Base-by-base conservation (phyloP, 257 asterid species). In the Cruciata laevipes region DNA sequence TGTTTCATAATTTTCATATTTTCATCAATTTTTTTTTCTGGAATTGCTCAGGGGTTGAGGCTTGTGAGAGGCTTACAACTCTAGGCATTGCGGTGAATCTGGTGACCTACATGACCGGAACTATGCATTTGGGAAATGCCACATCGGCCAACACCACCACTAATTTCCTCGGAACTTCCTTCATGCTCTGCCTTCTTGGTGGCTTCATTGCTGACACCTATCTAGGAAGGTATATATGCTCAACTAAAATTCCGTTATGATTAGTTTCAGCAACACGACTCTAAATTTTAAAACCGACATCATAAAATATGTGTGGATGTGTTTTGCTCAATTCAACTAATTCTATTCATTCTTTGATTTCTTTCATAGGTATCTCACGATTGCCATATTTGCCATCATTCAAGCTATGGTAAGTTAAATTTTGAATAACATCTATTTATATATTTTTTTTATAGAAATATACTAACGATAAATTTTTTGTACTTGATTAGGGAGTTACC, bases 51-150 rank as follows among this genome's bases (percentile, higher is more conserved):
- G 97, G 86, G 35, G 85, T 80, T 2, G 98, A 91, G 83, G 81
- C 76, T 2, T 81, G 84, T 30, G 96, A 91, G 81, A 82, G 98
- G 86, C 71, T 91, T 20, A 87, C 98, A 12, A 91, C 98, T 49
- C 80, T 91, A 0, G 95, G 98, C n/a, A 91, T 91, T 52, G 98
- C 96, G 0, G 95, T 91, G 27, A 91, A 91, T 74, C 75, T 91
- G 44, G 91, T 91, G 61, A 91, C 96, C 0, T 91, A 91, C 37
- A 71, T 91, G 80, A 89, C 93, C 0, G 82, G 84, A 3, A 91
- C 98, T 57, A 91, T 91, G 98, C 96, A 91, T 69, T 77, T 89
- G 82, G 96, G 98, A 27, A 89, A 84, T 76, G 96, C 98, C 0
- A 68, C 20, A 63, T 78, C 98, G 7, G 96, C 95, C 12, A 91